These are phyloP conservation scores for Primulina eburnea DNA, from an alignment of 257 asterid genomes.

Conservation along the genomic window DNA sequence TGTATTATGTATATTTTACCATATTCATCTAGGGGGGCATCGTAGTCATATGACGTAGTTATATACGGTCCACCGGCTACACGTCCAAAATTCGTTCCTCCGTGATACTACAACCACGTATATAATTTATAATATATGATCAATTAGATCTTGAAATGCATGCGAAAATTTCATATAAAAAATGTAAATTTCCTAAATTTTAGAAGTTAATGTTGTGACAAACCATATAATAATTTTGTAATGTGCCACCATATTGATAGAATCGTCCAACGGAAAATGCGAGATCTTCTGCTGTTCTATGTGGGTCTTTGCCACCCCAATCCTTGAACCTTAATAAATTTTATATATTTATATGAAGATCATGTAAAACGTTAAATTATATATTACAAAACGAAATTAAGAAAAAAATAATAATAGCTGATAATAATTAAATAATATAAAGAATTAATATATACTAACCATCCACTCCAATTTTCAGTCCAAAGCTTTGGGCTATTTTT, in stretches of 20 bases:
- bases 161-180: too few species aligned
- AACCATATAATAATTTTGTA: conserved; percentile 50
- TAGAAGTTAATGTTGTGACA: background rate
- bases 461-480: conserved; percentile 52
- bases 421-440: background rate
- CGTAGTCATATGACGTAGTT: conserved; percentile 41
- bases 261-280: conserved; percentile 44
- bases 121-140: too few species aligned
- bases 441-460: conserved; percentile 25
- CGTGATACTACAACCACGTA: conserved; percentile 29
- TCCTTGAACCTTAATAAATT: conserved; percentile 32
- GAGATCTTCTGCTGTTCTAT: conserved; percentile 44
- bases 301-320: conserved; percentile 42
- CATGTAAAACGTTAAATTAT: too few species aligned
- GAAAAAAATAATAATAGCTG: background rate
- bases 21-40: conserved; percentile 49
- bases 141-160: too few species aligned
- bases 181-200: too few species aligned
- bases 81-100: conserved; percentile 49
- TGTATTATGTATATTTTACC: conserved; percentile 22
- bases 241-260: conserved; percentile 36
- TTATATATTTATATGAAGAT: too few species aligned
- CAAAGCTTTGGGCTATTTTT: conserved; percentile 33
- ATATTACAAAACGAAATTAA: background rate
- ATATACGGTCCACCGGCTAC: conserved; percentile 42